Conservation (phyloP, 2,329 filamentous ascomycete genomes). For the Xylariaceae sp. region DNA sequence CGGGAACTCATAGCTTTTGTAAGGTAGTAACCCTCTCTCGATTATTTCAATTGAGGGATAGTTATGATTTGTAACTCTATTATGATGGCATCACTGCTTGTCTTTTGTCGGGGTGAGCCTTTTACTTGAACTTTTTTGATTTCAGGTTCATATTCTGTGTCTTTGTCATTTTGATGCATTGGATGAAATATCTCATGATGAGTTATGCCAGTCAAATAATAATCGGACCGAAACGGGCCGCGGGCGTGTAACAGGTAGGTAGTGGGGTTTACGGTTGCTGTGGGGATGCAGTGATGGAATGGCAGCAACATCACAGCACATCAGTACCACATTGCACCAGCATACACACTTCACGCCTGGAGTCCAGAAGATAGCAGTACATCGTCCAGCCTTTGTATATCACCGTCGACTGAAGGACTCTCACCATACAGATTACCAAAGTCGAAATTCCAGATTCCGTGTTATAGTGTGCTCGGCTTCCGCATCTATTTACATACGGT, state of each 20-base stretch:
- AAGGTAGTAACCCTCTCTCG: neutral
- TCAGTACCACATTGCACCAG: neutral
- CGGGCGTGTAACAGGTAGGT: too few species aligned
- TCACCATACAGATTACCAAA: neutral
- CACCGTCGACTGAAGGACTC: neutral
- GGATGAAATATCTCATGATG: neutral
- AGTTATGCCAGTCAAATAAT: too few species aligned
- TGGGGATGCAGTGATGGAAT: neutral
- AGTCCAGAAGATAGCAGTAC: neutral
- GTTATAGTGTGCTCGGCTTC: neutral
- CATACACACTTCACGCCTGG: neutral
- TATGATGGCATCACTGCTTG: neutral
- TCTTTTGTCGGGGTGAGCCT: neutral
- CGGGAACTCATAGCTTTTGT: too few species aligned
- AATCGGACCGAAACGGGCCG: too few species aligned
- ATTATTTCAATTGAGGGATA: neutral
- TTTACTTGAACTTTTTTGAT: too few species aligned
- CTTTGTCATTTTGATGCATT: neutral
- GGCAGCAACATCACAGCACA: neutral
- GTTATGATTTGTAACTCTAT: neutral
- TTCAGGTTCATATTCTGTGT: neutral
- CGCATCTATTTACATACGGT: neutral
- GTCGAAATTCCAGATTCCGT: neutral
- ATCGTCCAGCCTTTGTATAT: too few species aligned
- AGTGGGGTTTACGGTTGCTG: neutral